Evolutionary conservation across 78 protist genomes (phyloP).

Genomic region (Dictyostelium brefeldianum): DNA sequence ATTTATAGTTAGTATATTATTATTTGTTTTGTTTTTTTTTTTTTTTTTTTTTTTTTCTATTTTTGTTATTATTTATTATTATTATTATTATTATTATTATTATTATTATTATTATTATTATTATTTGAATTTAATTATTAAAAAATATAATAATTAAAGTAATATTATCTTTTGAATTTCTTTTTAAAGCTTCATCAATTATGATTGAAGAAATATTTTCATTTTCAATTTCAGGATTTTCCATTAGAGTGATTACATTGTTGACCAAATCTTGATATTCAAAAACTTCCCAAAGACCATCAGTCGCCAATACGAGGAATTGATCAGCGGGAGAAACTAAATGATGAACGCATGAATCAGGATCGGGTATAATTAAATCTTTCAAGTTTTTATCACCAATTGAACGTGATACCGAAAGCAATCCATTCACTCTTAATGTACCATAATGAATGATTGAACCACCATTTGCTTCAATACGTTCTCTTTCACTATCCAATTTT

Average conservation of each 20-base stretch:
- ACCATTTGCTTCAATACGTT: constrained; percentile 60
- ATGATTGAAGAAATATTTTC: constrained; percentile 20
- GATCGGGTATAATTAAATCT: constrained; percentile 42
- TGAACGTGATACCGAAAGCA: constrained; percentile 61
- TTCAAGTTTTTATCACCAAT: constrained; percentile 72
- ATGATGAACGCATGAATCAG: background rate
- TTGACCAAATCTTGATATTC: constrained; percentile 51
- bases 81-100: background rate
- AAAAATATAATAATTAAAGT: constrained; percentile 61
- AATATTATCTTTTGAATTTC: constrained; percentile 73
- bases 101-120: background rate
- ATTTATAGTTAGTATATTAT: background rate
- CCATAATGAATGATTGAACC: constrained; percentile 74
- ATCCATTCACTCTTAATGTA: constrained; percentile 79
- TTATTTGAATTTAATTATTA: background rate
- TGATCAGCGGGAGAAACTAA: constrained; percentile 15
- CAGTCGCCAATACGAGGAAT: constrained; percentile 78
- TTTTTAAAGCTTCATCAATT: constrained; percentile 70
- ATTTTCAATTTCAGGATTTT: background rate
- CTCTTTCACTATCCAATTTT: constrained; percentile 43
- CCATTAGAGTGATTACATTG: background rate
- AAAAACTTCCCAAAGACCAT: constrained; percentile 86
- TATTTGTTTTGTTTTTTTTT: background rate
- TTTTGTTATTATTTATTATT: background rate
- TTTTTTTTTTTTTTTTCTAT: background rate